Percentiles rank a stretch among this genome's conserved stretches.
Evolutionary conservation across 331 rosid genomes (phyloP).

Genomic region (Telfairia occidentalis): DNA sequence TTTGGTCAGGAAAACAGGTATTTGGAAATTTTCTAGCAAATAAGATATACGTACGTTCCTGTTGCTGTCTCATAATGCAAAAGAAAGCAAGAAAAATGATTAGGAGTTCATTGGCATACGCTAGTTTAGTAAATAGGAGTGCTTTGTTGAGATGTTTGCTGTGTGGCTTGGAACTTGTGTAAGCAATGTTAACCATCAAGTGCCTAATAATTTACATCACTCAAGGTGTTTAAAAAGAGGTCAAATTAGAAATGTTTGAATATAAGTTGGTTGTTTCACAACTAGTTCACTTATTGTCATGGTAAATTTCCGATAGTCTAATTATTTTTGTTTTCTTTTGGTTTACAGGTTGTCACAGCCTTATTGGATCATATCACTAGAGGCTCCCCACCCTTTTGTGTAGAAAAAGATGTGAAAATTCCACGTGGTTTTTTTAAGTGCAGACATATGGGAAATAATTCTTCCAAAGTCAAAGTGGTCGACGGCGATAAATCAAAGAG

Average conservation of each 20-base stretch:
- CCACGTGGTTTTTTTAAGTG: constrained; percentile 63
- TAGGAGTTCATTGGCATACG: not conserved
- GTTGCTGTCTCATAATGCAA: constrained; percentile 1
- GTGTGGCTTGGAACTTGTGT: not conserved
- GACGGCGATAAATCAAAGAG: constrained; percentile 16
- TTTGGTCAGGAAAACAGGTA: constrained; percentile 98
- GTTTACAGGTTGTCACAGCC: constrained; percentile 69
- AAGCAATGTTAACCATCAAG: not conserved
- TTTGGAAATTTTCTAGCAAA: not conserved
- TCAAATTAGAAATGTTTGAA: not conserved
- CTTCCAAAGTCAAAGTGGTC: constrained; percentile 14
- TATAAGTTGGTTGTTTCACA: not conserved
- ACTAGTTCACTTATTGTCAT: not conserved
- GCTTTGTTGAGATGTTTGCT: not conserved
- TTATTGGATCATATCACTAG: constrained; percentile 60
- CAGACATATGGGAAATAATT: constrained; percentile 16
- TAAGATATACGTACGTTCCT: not conserved
- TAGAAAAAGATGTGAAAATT: constrained; percentile 74
- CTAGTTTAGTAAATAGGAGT: not conserved
- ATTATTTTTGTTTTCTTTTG: constrained; percentile 11
- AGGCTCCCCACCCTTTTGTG: constrained; percentile 60
- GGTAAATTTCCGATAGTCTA: not conserved
- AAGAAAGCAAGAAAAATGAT: not conserved
- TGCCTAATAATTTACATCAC: not conserved
- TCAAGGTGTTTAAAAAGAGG: not conserved